Evolutionary conservation across 495 filamentous ascomycete genomes (phyloP).

Genomic region (Xylaria nigripes): DNA sequence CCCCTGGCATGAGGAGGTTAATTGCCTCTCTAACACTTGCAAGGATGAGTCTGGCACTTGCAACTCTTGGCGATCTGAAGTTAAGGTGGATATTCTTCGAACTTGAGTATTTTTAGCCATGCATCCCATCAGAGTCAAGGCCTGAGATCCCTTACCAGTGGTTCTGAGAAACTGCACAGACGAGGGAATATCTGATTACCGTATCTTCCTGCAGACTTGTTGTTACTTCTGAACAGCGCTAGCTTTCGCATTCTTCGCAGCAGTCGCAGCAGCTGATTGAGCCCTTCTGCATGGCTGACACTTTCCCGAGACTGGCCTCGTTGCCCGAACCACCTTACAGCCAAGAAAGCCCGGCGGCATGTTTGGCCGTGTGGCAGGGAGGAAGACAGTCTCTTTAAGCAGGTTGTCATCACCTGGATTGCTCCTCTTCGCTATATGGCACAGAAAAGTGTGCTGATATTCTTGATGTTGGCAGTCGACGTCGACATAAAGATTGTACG

Average conservation of each 20-base stretch:
- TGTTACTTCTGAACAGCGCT: neutral
- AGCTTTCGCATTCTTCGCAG: neutral
- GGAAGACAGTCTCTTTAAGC: slow-evolving; percentile 12
- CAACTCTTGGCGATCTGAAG: neutral
- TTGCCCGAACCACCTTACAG: slow-evolving; percentile 12
- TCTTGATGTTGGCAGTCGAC: slow-evolving; percentile 15
- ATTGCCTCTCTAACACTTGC: neutral
- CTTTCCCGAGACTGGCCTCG: slow-evolving; percentile 7
- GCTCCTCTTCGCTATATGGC: slow-evolving; percentile 4
- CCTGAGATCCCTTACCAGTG: neutral
- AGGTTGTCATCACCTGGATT: slow-evolving; percentile 5
- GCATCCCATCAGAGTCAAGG: neutral
- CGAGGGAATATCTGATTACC: neutral
- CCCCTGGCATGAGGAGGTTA: neutral
- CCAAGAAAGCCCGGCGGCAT: slow-evolving; percentile 7
- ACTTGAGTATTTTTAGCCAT: neutral
- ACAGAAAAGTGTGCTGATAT: slow-evolving; percentile 23
- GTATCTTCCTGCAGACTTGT: neutral
- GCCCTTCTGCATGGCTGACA: slow-evolving; percentile 7
- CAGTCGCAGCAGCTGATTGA: slow-evolving; percentile 1
- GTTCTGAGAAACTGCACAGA: neutral
- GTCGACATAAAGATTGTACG: slow-evolving; percentile 10
- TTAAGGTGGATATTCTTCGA: neutral
- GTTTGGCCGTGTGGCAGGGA: slow-evolving; percentile 12
- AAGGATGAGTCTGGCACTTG: neutral